Evolutionary conservation across 352 stramenopile genomes (phyloP).

Genomic region (Elongisporangium anandrum): DNA sequence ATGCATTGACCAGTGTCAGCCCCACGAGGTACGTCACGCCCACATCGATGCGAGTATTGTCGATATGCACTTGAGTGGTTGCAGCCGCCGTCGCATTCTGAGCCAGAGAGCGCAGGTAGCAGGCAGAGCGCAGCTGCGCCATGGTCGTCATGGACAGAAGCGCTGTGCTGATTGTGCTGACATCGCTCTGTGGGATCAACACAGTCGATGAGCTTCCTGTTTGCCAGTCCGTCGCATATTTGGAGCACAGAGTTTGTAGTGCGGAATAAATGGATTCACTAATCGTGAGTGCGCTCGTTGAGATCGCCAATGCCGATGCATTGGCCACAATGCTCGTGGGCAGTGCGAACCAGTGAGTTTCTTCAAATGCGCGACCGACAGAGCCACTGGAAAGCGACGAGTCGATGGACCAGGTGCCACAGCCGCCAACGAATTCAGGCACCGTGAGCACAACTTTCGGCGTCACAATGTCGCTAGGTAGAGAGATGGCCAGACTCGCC

Average conservation of each 20-base stretch:
- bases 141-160: slow-evolving; percentile 26
- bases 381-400: slow-evolving; percentile 48
- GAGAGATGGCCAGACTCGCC: slow-evolving; percentile 25
- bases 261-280: slow-evolving; percentile 25
- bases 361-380: slow-evolving; percentile 39
- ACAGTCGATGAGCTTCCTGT: slow-evolving; percentile 21
- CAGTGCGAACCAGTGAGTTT: slow-evolving; percentile 38
- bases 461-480: slow-evolving; percentile 25
- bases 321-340: slow-evolving; percentile 6
- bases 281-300: neutral
- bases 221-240: slow-evolving; percentile 42
- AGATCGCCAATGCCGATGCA: slow-evolving; percentile 5
- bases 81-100: slow-evolving; percentile 14
- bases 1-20: slow-evolving; percentile 55
- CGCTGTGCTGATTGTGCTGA: slow-evolving; percentile 15
- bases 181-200: slow-evolving; percentile 22
- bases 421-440: slow-evolving; percentile 57
- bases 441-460: slow-evolving; percentile 38
- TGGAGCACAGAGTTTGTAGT: slow-evolving; percentile 34
- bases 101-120: slow-evolving; percentile 39
- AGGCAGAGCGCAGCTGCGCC: slow-evolving; percentile 40
- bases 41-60: slow-evolving; percentile 36
- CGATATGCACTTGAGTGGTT: slow-evolving; percentile 28
- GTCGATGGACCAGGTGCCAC: slow-evolving; percentile 45
- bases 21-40: slow-evolving; percentile 40